phyloP scores from a whole-genome alignment of 495 filamentous ascomycete species.

The Penicillium ochrochloron region DNA sequence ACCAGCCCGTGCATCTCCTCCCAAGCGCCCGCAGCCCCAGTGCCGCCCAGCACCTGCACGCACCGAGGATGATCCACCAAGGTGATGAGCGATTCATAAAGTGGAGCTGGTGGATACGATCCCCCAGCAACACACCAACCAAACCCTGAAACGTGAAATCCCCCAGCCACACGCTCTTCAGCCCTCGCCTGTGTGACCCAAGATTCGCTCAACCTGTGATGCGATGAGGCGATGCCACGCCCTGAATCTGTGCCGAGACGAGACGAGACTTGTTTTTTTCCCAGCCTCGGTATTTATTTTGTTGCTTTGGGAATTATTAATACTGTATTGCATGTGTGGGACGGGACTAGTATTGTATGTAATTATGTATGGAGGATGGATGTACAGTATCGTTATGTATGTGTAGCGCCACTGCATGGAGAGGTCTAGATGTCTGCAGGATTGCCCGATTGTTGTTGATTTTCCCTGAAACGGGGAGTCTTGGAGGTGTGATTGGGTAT shows the following conservation, averaged over 20 bases:
- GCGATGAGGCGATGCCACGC: background rate
- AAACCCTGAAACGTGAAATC: background rate
- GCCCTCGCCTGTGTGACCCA: slow-evolving; percentile 3
- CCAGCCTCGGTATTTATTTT: slow-evolving; percentile 25
- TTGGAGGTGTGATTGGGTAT: background rate
- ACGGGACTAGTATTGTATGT: background rate
- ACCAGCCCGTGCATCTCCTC: background rate
- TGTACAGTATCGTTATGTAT: background rate
- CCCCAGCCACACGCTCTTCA: slow-evolving; percentile 3
- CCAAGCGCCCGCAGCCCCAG: background rate
- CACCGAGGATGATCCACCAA: slow-evolving; percentile 10
- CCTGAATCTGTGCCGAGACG: background rate
- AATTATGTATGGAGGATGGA: no score
- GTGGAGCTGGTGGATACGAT: background rate
- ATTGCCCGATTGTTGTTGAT: slow-evolving; percentile 7
- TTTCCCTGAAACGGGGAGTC: background rate
- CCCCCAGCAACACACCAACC: slow-evolving; percentile 3
- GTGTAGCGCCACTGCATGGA: background rate
- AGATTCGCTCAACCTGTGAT: background rate
- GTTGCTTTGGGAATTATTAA: no score
- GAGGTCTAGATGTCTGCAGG: slow-evolving; percentile 29
- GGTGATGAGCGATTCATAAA: background rate
- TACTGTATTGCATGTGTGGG: background rate
- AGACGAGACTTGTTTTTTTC: background rate
- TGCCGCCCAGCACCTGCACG: slow-evolving; percentile 12